Conservation (phyloP, 148 eudicot genomes). For the Polygonum aviculare region DNA sequence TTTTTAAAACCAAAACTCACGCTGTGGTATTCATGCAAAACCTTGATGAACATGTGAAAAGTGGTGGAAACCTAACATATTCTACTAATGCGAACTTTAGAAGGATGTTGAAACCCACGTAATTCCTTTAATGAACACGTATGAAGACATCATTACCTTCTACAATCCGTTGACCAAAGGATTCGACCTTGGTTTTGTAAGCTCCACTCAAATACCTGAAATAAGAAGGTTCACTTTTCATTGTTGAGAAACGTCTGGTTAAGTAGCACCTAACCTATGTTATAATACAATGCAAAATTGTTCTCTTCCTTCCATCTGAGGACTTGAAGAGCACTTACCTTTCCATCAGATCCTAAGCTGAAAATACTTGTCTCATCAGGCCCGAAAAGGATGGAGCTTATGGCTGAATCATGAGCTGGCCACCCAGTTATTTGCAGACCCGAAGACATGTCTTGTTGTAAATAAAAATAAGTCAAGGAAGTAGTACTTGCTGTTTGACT, state of each 20-base stretch:
- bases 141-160: conserved; percentile 47
- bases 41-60: neutral
- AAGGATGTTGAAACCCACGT: neutral
- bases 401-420: conserved; percentile 97
- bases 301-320: neutral
- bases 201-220: conserved; percentile 93
- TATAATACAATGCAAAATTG: neutral
- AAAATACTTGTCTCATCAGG: conserved; percentile 93
- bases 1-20: neutral
- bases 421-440: conserved; percentile 93
- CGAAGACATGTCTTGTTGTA: conserved; percentile 69
- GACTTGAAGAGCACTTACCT: conserved; percentile 41
- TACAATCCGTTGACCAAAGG: conserved; percentile 85
- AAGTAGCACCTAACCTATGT: neutral
- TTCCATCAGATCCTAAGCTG: conserved; percentile 85
- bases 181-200: conserved; percentile 87
- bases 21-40: neutral
- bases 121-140: neutral
- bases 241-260: neutral
- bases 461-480: conserved; percentile 20
- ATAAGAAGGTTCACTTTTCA: neutral
- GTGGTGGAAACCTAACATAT: neutral
- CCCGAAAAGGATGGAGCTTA: conserved; percentile 80
- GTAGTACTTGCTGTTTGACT: neutral
- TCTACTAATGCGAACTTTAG: neutral